Base-by-base conservation (phyloP, 2,329 filamentous ascomycete species). In the Colletotrichum tofieldiae region DNA sequence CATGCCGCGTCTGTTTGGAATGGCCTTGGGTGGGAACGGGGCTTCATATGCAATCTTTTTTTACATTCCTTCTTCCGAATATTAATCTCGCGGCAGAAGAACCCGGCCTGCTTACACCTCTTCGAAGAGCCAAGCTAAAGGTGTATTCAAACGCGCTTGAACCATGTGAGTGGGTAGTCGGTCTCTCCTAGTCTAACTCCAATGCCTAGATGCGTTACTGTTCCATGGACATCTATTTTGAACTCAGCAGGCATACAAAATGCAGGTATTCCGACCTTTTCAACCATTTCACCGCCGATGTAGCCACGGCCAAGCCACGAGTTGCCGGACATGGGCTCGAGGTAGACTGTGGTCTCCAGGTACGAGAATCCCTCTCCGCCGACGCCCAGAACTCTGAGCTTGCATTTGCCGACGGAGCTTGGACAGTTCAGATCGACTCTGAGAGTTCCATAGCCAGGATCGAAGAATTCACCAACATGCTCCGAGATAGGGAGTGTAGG, bases 401-500 rank as follows among this genome's bases (percentile, higher is more conserved):
- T 59, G 49, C 77, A 78, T 2, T 63, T 35, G 2, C 68, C 74
- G 1, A 54, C 35, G 5, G 29, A 49, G 8, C 65, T 37, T 12
- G 70, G 52, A 29, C 77, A 78, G 11, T 69, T 39, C 5, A 74
- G 41, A 6, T 69, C 69, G 5, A 77, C 62, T 11, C 67, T 61
- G 35, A 77, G 45, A 18, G 68, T 71, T 0, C 76, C 76, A 26
- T 77, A 78, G 18, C 76, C 75, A 0, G 66, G 60, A 76, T 84
- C 80, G 70, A 80, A 79, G 75, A 84, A 84, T 63, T 82, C 80
- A 64, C 83, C 83, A 12, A 82, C 78, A 62, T 84, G 84, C 61
- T 82, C 80, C 67, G 82, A 79, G 77, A 84, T 80, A 75, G 83
- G 82, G n/a, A 82, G 76, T 2, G 79, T 77, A 4, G 81, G 79